Evolutionary conservation across 352 stramenopile species (phyloP).

Genomic region (Phytophthora constricta): DNA sequence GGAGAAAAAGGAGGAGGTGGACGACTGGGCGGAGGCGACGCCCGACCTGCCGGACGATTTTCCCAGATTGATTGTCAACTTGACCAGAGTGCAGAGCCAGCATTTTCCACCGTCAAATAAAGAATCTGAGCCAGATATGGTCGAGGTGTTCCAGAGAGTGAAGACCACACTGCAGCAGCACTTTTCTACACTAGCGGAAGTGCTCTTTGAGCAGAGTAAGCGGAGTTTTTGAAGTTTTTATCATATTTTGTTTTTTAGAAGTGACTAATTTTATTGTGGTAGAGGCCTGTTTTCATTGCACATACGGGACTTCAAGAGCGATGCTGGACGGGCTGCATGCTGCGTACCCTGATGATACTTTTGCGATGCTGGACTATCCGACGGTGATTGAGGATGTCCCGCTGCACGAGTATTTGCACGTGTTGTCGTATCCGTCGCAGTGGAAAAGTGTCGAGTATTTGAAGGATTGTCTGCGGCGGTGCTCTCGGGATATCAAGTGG

Average conservation of each 20-base stretch:
- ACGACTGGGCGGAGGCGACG: conserved; percentile 50
- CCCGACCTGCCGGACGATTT: conserved; percentile 71
- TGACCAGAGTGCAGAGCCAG: conserved; percentile 59
- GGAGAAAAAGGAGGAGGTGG: conserved; percentile 5
- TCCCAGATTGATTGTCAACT: conserved; percentile 70
- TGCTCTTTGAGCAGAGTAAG: conserved; percentile 74
- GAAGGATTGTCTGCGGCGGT: conserved; percentile 75
- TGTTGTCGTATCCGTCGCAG: conserved; percentile 61
- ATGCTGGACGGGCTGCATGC: conserved; percentile 59
- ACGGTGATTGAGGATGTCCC: conserved; percentile 59
- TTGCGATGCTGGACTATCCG: conserved; percentile 82
- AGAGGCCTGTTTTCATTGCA: conserved; percentile 76
- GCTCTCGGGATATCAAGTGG: conserved; percentile 83
- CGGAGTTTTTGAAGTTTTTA: conserved; percentile 4
- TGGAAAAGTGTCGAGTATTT: conserved; percentile 87
- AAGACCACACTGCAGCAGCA: conserved; percentile 62
- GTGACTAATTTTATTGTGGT: neutral
- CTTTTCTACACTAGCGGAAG: conserved; percentile 65
- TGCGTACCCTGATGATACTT: conserved; percentile 62
- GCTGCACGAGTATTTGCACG: conserved; percentile 70
- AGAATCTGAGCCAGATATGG: conserved; percentile 36
- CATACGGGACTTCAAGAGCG: conserved; percentile 58
- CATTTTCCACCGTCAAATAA: conserved; percentile 47
- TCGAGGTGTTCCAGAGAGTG: conserved; percentile 51
- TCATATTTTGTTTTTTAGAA: conserved; percentile 4